Percentiles rank a stretch among this genome's conserved stretches.
Evolutionary conservation across 1,139 yeast genomes (phyloP).

Genomic region (Geotrichum citri-aurantii): DNA sequence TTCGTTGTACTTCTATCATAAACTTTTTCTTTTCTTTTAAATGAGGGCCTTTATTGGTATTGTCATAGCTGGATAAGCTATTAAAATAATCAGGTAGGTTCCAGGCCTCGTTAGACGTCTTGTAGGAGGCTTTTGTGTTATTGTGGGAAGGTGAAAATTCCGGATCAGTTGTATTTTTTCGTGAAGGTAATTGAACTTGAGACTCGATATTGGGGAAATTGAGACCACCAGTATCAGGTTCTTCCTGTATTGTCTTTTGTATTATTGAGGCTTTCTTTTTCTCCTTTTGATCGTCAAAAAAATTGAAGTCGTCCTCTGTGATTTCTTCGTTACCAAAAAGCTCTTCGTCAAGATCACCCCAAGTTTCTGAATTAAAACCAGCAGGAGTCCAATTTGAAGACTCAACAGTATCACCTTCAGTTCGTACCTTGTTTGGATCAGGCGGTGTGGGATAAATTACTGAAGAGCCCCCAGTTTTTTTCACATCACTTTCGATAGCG

Average conservation of each 20-base stretch:
- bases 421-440: conserved; percentile 28
- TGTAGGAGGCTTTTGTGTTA: background rate
- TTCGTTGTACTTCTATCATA: background rate
- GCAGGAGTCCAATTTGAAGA: conserved; percentile 27
- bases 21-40: background rate
- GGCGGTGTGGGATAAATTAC: conserved; percentile 37
- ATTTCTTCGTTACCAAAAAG: conserved; percentile 41
- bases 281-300: conserved; percentile 37
- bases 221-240: background rate
- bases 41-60: background rate
- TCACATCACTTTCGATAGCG: background rate
- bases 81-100: background rate
- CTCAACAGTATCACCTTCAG: conserved; percentile 19
- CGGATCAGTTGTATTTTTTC: background rate
- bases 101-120: background rate
- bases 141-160: background rate
- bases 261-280: background rate
- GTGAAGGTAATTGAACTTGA: background rate
- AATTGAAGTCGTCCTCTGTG: conserved; percentile 41
- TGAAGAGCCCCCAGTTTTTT: conserved; percentile 6
- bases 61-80: background rate
- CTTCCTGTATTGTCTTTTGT: background rate
- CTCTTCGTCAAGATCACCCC: conserved; percentile 42
- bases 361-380: conserved; percentile 27
- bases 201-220: background rate